Base-by-base conservation (phyloP, 2,329 filamentous ascomycete species). In the Ophiocordyceps unilateralis region DNA sequence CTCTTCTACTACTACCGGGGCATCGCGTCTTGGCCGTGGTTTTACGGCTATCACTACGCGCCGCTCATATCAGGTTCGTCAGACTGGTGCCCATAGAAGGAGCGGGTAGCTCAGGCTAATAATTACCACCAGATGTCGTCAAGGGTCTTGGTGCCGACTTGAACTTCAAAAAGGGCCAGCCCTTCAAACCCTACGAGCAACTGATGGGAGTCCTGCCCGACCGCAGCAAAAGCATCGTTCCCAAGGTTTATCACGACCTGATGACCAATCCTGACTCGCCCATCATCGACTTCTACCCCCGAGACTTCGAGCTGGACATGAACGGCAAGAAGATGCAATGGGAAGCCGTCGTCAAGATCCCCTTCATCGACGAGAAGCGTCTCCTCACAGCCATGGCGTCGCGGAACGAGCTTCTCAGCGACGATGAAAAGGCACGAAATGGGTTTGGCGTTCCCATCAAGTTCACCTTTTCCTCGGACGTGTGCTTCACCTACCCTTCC, bases 261-360 rank as follows among this genome's bases (percentile, higher is more conserved):
- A 98, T 98, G 91, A 95, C 86, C 2, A 83, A 83, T 44, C 72
- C 81, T 2, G 75, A 83, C 15, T 96, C 89, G 15, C 87, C 91
- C 2, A 98, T 98, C 58, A 83, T 94, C 55, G 91, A 98, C 58
- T 98, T 98, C 59, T 98, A 98, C 55, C 91, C 91, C 2, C 76
- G 89, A 52, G 91, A 98, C 53, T 98, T 98, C 55, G 86, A 93
- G 50, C 70, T 98, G 36, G 93, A 98, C 58, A 96, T 98, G 91
- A 96, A 98, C 53, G 93, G 91, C 46, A 98, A 98, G 68, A 98
- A 94, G 66, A 93, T 94, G 83, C 93, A 98, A 49, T 98, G 91
- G 91, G 91, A 98, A 58, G 91, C 91, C 23, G 89, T 98, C 32
- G 87, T 98, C 49, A 98, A 96, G 62, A 98, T 98, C 55, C 91